Base-by-base conservation (phyloP, 257 asterid genomes). In the Nicotiana sylvestris region DNA sequence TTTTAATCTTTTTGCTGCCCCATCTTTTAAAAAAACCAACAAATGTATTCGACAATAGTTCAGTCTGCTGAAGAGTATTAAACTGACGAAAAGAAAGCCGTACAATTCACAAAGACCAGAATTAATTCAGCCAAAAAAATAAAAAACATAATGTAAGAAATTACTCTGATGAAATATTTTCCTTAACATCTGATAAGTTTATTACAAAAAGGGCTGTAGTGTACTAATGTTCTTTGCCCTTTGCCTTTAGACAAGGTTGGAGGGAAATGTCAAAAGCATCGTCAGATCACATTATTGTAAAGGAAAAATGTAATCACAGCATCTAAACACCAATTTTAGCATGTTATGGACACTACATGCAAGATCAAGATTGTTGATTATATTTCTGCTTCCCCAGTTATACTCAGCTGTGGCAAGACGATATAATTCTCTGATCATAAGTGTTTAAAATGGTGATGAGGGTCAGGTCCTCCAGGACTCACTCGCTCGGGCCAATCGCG, bases 401-500 rank as follows among this genome's bases (percentile, higher is more conserved):
- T 74, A 25, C 61, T 72, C 7, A 49, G 2, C 3, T 30, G 67
- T 37, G 58, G 58, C 25, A 25, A 46, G 79, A 25, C 43, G 0
- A 65, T 9, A 4, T 3, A 72, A 46, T 2, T 46, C 46, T 72
- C 39, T 46, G 61, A 72, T 76, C 21, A 76, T 9, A 32, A 6
- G 77, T 55, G 84, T 70, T 77, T 46, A 81, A 85, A 86, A 66
- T 94, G 98, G 84, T 92, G 97, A 81, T 89, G 94, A n/a, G 92
- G 91, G 81, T 94, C 97, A 15, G 98, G 98, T 49, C 98, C 98
- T 39, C 89, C 92, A 0, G 98, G 98, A 80, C 84, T 78, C 56
- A 68, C 77, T 53, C 97, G 88, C 33, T 84, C 89, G 4, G 94
- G 93, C 91, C 89, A 72, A 11, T 81, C 88, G 4, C 58, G 16